These are phyloP conservation scores for Thecaphora thlaspeos DNA, from an alignment of 1,284 basidiomycete genomes.

Conservation along the genomic window DNA sequence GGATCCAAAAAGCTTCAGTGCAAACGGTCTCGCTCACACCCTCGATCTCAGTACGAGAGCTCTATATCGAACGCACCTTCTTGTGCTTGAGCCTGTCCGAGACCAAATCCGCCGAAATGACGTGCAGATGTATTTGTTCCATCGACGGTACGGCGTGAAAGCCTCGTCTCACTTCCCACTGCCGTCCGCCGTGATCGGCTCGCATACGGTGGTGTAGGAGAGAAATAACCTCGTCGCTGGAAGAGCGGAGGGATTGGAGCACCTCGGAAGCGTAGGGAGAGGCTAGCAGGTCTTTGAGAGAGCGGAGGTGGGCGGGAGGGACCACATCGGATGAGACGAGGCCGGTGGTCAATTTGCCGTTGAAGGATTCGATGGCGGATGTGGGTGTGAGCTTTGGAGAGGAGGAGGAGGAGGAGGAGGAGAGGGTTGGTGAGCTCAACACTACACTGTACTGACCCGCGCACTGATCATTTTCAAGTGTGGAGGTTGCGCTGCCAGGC, in stretches of 20 bases:
- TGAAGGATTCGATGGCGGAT: no score
- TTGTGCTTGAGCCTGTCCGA: slow-evolving; percentile 78
- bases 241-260: slow-evolving; percentile 20
- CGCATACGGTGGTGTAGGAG: slow-evolving; percentile 80
- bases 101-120: slow-evolving; percentile 76
- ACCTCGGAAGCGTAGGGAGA: slow-evolving; percentile 39
- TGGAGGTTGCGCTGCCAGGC: no score
- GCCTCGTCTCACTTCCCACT: slow-evolving; percentile 61
- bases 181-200: slow-evolving; percentile 50
- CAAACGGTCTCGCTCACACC: no score
- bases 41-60: no score
- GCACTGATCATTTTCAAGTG: no score
- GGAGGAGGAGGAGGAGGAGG: no score
- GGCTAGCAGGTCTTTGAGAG: slow-evolving; percentile 29
- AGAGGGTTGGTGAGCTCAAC: no score
- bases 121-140: slow-evolving; percentile 58
- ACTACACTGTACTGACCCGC: no score
- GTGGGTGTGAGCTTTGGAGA: no score
- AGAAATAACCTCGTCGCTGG: slow-evolving; percentile 37
- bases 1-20: not conserved
- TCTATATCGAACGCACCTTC: no score
- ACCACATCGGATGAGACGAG: slow-evolving; percentile 17
- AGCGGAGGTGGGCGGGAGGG: slow-evolving; percentile 33
- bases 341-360: slow-evolving; percentile 38
- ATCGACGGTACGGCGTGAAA: slow-evolving; percentile 78